phyloP scores from a whole-genome alignment of 495 filamentous ascomycete genomes.

The Chlorociboria aeruginascens region DNA sequence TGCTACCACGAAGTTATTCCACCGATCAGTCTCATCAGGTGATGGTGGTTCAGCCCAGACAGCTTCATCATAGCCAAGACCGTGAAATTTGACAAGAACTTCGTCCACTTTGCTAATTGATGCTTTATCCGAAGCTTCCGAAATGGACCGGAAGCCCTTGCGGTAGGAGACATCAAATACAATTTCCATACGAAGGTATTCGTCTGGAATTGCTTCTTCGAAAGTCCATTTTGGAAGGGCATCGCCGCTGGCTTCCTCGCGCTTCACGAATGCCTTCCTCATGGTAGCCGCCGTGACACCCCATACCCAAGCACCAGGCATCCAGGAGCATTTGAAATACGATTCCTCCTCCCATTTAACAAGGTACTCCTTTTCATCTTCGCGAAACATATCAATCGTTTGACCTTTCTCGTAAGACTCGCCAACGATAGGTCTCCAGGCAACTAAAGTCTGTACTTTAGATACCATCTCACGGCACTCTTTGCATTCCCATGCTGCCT shows the following conservation, averaged over 20 bases:
- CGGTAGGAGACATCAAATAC: conserved; percentile 67
- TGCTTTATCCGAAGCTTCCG: conserved; percentile 52
- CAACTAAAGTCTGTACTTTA: conserved; percentile 55
- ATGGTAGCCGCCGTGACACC: conserved; percentile 52
- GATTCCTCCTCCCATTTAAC: conserved; percentile 76
- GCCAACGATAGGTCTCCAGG: conserved; percentile 64
- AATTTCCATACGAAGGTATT: conserved; percentile 77
- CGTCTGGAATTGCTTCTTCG: conserved; percentile 73
- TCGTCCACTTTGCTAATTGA: conserved; percentile 55
- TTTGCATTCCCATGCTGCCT: conserved; percentile 58
- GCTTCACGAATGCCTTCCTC: conserved; percentile 63
- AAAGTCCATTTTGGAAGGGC: conserved; percentile 52
- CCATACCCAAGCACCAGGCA: conserved; percentile 80
- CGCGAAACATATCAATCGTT: conserved; percentile 33
- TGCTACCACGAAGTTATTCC: conserved; percentile 69
- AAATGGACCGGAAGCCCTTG: conserved; percentile 28
- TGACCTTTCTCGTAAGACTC: conserved; percentile 35
- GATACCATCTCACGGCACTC: conserved; percentile 48
- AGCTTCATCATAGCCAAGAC: conserved; percentile 84
- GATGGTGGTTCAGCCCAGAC: conserved; percentile 79
- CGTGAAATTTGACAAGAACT: conserved; percentile 83
- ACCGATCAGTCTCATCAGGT: conserved; percentile 47
- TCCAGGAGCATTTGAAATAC: conserved; percentile 71
- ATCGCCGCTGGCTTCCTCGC: conserved; percentile 40
- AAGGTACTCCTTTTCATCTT: conserved; percentile 77